These are phyloP conservation scores for Microdochium trichocladiopsis DNA, from an alignment of 2,329 filamentous ascomycete species.

Conservation along the genomic window DNA sequence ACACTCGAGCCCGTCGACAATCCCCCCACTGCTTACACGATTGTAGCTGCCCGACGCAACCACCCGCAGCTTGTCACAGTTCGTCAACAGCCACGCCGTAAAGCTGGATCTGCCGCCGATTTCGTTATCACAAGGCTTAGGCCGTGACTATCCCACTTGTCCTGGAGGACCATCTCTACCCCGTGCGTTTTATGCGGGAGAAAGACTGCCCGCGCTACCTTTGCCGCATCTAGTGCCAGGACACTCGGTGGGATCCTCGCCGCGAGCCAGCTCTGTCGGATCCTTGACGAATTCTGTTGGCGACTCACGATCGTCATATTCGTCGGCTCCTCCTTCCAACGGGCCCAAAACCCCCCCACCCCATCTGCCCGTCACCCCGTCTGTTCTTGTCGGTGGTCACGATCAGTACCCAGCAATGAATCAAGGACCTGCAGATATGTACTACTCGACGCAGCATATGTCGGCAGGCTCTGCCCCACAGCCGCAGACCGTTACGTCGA, in stretches of 20 bases:
- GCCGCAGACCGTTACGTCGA: slow-evolving; percentile 70
- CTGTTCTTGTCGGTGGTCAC: slow-evolving; percentile 32
- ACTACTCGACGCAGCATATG: slow-evolving; percentile 72
- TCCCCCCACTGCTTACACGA: background rate
- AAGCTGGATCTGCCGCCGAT: slow-evolving; percentile 93
- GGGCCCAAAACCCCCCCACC: slow-evolving; percentile 75
- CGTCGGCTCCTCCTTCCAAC: slow-evolving; percentile 48
- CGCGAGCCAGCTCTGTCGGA: slow-evolving; percentile 69
- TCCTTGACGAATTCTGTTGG: slow-evolving; percentile 44
- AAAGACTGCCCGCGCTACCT: slow-evolving; percentile 66
- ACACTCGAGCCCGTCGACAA: background rate
- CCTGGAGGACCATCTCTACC: slow-evolving; percentile 62
- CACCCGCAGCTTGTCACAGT: background rate
- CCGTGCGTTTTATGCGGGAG: slow-evolving; percentile 61
- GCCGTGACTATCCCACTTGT: slow-evolving; percentile 60
- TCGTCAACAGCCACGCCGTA: slow-evolving; percentile 53
- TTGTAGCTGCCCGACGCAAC: background rate
- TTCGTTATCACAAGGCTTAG: slow-evolving; percentile 75
- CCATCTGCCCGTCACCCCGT: slow-evolving; percentile 46
- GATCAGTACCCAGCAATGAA: slow-evolving; percentile 64
- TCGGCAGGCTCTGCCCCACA: slow-evolving; percentile 68
- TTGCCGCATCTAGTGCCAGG: slow-evolving; percentile 63
- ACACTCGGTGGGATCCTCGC: slow-evolving; percentile 67
- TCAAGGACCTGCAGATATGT: slow-evolving; percentile 74
- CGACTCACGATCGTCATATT: slow-evolving; percentile 48